Base-by-base conservation (phyloP, 192 early-diverging fungal species). In the Coemansia erecta region DNA sequence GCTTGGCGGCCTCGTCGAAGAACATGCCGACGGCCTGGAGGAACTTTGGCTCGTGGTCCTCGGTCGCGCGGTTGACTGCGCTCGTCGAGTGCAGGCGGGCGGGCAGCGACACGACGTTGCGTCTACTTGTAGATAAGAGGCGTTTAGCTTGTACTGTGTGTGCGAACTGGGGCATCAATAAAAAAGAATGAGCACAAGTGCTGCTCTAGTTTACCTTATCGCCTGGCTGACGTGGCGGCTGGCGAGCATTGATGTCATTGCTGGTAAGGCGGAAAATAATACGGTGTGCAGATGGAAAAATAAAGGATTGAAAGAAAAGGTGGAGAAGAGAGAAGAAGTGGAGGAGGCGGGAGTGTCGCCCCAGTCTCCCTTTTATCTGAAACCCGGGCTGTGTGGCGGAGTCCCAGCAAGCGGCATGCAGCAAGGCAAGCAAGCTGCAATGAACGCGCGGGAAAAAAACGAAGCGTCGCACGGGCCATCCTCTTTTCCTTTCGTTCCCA, bases 1-100 rank as follows among this genome's bases (percentile, higher is more conserved):
- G 60, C 35, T 80, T 83, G 18, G 90, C 89, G 22, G 89, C 90
- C 52, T 82, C 74, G 78, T 91, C 88, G 65, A 82, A 91, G 56
- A 77, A 91, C 53, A 81, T 78, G 53, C 84, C 86, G 45, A 91
- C 89, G 3, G 87, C 87, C 17, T 87, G 68, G 58, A 91, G 80
- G 71, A 91, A 91, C 48, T 63, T 64, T 42, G 89, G 87, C 66
- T 90, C 89, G 52, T 89, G 48, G 21, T 79, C 71, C 22, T 85
- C 83, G 54, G 82, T 86, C 42, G 89, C 85, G 19, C 51, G 28
- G 45, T 71, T 66, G 7, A 68, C 23, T 58, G 63, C 5, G 51
- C 67, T 53, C 0, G 66, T 61, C 1, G 66, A 68, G 12, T 57
- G 58, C 47, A 43, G 4, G 18, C 66, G 66, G 19, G 59, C 48